These are phyloP conservation scores for Myxozyma sirexii DNA, from an alignment of 805 yeast genomes.

Conservation along the genomic window DNA sequence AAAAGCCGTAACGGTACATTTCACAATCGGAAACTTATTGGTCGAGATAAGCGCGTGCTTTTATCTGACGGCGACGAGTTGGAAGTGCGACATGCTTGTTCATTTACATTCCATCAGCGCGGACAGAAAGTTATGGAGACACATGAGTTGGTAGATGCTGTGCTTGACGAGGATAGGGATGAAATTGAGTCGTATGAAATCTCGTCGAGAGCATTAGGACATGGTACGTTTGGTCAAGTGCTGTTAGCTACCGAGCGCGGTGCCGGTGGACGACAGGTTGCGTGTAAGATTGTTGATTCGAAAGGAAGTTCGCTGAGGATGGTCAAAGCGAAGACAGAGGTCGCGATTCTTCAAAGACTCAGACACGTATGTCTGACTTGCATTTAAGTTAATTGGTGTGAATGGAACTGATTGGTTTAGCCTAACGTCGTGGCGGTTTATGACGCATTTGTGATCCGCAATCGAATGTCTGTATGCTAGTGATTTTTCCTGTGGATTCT, in stretches of 20 bases:
- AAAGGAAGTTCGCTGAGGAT: slow-evolving; percentile 14
- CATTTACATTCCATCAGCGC: slow-evolving; percentile 30
- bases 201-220: slow-evolving; percentile 24
- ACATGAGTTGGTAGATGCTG: neutral
- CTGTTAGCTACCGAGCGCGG: slow-evolving; percentile 21
- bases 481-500: neutral
- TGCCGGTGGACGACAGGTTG: slow-evolving; percentile 24
- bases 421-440: slow-evolving; percentile 32
- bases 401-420: neutral
- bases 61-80: slow-evolving; percentile 33
- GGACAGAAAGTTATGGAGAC: neutral
- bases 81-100: slow-evolving; percentile 35
- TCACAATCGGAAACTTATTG: slow-evolving; percentile 31
- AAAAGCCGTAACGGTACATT: slow-evolving; percentile 36
- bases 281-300: slow-evolving; percentile 35
- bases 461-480: slow-evolving; percentile 20
- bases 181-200: slow-evolving; percentile 15
- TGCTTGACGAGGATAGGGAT: slow-evolving; percentile 6
- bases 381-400: neutral
- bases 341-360: slow-evolving; percentile 28
- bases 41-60: slow-evolving; percentile 24
- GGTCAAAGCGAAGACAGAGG: slow-evolving; percentile 31
- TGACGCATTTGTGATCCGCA: slow-evolving; percentile 19
- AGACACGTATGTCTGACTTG: slow-evolving; percentile 20
- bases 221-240: slow-evolving; percentile 33